Evolutionary conservation across 2,329 filamentous ascomycete species (phyloP).

Genomic region (Sporothrix protearum): DNA sequence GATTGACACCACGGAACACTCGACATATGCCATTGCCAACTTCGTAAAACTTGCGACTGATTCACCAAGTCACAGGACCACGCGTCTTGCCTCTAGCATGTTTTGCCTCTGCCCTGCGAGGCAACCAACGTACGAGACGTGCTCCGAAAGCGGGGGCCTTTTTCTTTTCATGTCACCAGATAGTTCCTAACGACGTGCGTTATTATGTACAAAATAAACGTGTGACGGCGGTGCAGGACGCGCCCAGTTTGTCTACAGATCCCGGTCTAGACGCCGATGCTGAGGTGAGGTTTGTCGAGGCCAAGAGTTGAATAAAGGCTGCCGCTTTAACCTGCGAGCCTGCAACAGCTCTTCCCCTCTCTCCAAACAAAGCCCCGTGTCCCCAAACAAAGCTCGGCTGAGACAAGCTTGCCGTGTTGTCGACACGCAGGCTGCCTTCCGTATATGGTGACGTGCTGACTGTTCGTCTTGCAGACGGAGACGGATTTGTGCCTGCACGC

Average conservation of each 20-base stretch:
- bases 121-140: background rate
- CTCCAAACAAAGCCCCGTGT: background rate
- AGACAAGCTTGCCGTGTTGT: background rate
- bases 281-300: too few species aligned
- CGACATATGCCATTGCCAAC: background rate
- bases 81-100: background rate
- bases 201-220: background rate
- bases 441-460: background rate
- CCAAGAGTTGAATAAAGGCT: background rate
- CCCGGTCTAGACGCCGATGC: constrained; percentile 7
- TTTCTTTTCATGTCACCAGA: background rate
- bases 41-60: background rate
- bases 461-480: background rate
- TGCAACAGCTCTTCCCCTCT: too few species aligned
- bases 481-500: background rate
- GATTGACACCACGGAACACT: background rate
- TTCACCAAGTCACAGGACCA: constrained; percentile 7
- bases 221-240: background rate
- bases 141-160: background rate
- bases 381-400: background rate
- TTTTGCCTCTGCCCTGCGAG: background rate
- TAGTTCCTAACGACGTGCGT: background rate
- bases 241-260: background rate
- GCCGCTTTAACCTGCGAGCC: background rate
- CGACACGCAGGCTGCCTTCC: background rate